Evolutionary conservation across 139 green algal species (phyloP), one percentile per base, ranked within the genome.

Genomic region (Marvania coccoides): DNA sequence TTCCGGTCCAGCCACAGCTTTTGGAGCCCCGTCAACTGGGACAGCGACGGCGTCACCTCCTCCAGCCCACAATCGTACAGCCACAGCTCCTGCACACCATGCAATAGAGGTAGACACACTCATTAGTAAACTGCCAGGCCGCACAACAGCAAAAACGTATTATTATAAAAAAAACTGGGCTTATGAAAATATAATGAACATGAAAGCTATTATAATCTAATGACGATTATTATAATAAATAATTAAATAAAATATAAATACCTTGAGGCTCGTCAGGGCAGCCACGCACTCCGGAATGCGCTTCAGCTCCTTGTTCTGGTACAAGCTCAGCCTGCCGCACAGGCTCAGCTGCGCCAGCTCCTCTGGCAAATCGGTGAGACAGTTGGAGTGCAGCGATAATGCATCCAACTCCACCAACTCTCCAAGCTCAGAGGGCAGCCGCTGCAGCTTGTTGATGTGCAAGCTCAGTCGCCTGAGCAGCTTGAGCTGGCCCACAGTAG

Each of bases 1-100:
- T 80, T 83, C 24, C 55, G 55, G 14, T 75, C 62, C 36, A 82
- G 53, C 68, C 69, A 65, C 19, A 83, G 56, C 23, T 61, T 47
- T 57, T 83, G 67, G 0, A 83, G 63, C 15, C 19, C 47, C 24
- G 34, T 36, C 2, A 82, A 48, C 13, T 62, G 33, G 2, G 23
- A 57, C 30, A 83, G 46, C 31, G 65, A 40, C 5, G 26, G 5
- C 7, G 67, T 58, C n/a, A 82, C 47, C 12, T n/a, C 39, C 8
- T 36, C n/a, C 31, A 82, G 62, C 35, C 45, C 69, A 59, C 78
- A 81, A 47, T 29, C 31, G 54, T 77, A 80, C 12, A 78, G 39
- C 71, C 71, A 77, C 33, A 77, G 46, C 56, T 77, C 71, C 46
- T 73, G 40, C 6, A 7, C 4, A 34, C n/a, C n/a, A n/a, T n/a